Percentiles rank a stretch among this genome's conserved stretches.
Conservation (phyloP, 2,329 filamentous ascomycete genomes). For the Leptoxyphium fumago region DNA sequence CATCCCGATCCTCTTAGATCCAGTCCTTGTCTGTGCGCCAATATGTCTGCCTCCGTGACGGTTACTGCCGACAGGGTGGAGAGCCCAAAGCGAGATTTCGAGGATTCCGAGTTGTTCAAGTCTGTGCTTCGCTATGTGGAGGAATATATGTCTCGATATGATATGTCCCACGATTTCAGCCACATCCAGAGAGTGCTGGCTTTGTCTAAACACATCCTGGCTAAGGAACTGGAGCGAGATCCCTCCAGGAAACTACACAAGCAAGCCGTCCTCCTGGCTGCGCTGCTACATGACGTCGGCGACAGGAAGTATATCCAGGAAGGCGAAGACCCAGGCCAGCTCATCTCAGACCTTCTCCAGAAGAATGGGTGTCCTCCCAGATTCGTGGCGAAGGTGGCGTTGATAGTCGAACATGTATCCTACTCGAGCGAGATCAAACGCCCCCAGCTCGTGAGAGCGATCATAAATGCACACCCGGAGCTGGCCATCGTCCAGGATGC, state of each 20-base stretch:
- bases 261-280: constrained; percentile 16
- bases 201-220: constrained; percentile 53
- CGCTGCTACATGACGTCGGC: constrained; percentile 71
- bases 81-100: constrained; percentile 11
- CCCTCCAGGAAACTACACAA: constrained; percentile 13
- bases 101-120: constrained; percentile 15
- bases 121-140: constrained; percentile 44
- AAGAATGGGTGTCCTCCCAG: constrained; percentile 39
- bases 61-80: too few species aligned
- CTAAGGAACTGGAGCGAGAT: constrained; percentile 14
- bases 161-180: constrained; percentile 75
- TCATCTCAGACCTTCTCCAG: constrained; percentile 41
- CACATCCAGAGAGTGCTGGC: constrained; percentile 69
- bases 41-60: too few species aligned
- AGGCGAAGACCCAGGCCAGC: constrained; percentile 38
- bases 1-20: too few species aligned
- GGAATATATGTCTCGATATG: constrained; percentile 61
- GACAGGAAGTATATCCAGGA: constrained; percentile 61
- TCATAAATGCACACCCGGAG: constrained; percentile 57
- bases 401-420: constrained; percentile 61
- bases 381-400: constrained; percentile 53
- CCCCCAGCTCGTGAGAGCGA: constrained; percentile 40
- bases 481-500: constrained; percentile 82
- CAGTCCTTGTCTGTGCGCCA: too few species aligned
- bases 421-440: constrained; percentile 61